Conservation (phyloP, 345 rosid genomes). For the Dipteronia sinensis region DNA sequence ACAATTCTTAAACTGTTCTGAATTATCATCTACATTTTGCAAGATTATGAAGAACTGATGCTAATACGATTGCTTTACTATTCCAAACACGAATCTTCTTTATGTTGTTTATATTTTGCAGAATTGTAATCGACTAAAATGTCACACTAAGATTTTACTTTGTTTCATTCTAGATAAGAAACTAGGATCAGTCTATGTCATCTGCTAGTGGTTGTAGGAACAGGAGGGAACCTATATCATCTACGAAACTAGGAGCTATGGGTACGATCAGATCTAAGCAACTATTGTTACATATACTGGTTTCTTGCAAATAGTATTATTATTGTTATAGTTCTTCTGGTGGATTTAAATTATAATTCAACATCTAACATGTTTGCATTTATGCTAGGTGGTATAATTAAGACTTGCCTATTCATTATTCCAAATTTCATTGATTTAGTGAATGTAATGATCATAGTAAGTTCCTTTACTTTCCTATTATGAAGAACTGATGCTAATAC, state of each 20-base stretch:
- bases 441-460: neutral
- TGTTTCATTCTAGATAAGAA: neutral
- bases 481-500: too few relatives aligned
- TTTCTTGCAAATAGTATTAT: neutral
- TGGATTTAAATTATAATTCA: neutral
- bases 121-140: neutral
- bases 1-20: neutral
- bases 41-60: neutral
- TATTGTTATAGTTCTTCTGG: neutral
- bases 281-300: conserved; percentile 1
- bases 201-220: conserved; percentile 5
- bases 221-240: neutral
- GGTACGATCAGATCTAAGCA: neutral
- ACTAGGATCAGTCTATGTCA: neutral
- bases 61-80: neutral
- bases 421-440: neutral
- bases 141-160: neutral
- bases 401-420: neutral
- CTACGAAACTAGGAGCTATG: neutral
- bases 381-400: neutral
- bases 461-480: neutral
- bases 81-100: neutral
- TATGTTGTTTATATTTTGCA: neutral
- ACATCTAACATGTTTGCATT: neutral
- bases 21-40: neutral